These are phyloP conservation scores for Psilocybe cubensis DNA, from an alignment of 768 basidiomycete species.

Conservation along the genomic window DNA sequence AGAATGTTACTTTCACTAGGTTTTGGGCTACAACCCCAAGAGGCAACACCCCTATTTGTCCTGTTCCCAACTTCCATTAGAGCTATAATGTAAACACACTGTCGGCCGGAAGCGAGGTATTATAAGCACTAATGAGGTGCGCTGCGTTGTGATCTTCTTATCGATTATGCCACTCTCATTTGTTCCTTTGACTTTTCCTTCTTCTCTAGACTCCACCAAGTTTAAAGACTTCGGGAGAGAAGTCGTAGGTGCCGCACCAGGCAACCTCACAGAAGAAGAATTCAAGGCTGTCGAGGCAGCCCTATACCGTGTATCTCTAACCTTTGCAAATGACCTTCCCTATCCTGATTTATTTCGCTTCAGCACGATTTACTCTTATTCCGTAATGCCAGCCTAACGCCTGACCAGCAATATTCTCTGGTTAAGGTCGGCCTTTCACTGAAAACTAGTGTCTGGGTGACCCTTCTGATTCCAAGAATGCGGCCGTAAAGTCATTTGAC, in stretches of 20 bases:
- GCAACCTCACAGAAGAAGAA: conserved; percentile 57
- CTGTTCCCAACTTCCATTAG: neutral
- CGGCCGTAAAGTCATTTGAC: conserved; percentile 67
- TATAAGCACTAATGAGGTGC: neutral
- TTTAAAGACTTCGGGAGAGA: conserved; percentile 75
- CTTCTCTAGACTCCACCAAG: conserved; percentile 66
- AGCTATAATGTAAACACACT: too few relatives aligned
- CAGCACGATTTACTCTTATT: conserved; percentile 79
- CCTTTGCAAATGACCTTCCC: neutral
- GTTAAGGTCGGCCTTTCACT: conserved; percentile 60
- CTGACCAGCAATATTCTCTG: conserved; percentile 81
- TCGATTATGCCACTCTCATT: conserved; percentile 22
- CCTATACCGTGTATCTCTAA: conserved; percentile 53
- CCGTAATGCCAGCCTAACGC: conserved; percentile 65
- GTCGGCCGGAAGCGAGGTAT: neutral
- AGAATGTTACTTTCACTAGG: neutral
- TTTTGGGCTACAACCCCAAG: neutral
- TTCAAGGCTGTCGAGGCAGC: conserved; percentile 67
- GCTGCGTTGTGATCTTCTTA: neutral
- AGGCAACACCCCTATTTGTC: neutral
- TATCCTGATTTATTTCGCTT: neutral
- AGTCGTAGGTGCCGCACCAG: conserved; percentile 73
- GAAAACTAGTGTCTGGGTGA: neutral
- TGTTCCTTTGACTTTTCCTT: conserved; percentile 64
- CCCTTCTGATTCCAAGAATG: neutral